These are phyloP conservation scores for Sclerotinia subarctica DNA, from an alignment of 2,329 filamentous ascomycete genomes.

Conservation along the genomic window DNA sequence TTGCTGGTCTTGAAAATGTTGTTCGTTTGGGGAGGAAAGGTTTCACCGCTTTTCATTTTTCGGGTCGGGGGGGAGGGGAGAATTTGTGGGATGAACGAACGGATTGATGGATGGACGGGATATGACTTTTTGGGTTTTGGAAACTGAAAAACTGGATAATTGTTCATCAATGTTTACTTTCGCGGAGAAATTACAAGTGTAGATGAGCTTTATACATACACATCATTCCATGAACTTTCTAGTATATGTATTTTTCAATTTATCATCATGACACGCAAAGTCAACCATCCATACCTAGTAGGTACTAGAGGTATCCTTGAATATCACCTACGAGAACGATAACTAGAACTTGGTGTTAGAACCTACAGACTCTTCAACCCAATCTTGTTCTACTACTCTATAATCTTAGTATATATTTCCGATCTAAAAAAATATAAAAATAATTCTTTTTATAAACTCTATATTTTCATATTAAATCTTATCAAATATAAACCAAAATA, in stretches of 20 bases:
- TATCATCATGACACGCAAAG: background rate
- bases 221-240: background rate
- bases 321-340: constrained; percentile 25
- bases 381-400: constrained; percentile 21
- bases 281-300: background rate
- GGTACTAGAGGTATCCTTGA: constrained; percentile 32
- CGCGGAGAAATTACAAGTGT: background rate
- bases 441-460: no score
- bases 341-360: constrained; percentile 20
- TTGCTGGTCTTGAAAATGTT: background rate
- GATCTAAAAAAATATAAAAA: constrained; percentile 38
- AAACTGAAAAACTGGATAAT: no score
- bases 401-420: constrained; percentile 45
- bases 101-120: background rate
- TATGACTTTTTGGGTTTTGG: background rate
- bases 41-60: background rate
- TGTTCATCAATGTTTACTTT: background rate
- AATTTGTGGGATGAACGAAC: no score
- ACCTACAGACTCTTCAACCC: constrained; percentile 25
- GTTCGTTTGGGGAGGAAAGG: no score
- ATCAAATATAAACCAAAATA: no score
- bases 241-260: background rate
- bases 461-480: no score
- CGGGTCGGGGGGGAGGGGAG: no score
- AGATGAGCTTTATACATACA: background rate